Base-by-base conservation (phyloP, 2,329 filamentous ascomycete species). In the Penicillium sp. region DNA sequence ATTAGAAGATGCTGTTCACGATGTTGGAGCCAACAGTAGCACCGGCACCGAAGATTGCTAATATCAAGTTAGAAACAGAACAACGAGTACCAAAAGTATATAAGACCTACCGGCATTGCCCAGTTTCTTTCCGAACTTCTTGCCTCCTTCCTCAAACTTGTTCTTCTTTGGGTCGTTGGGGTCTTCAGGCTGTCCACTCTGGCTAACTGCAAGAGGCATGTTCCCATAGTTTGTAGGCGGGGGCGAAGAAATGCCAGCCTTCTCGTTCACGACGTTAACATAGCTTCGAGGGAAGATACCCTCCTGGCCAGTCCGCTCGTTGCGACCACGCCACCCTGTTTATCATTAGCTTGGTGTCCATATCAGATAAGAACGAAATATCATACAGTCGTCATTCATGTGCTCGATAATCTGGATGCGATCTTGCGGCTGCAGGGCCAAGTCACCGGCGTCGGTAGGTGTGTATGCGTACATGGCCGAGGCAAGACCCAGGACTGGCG, bases 251-350 rank as follows among this genome's bases (percentile, higher is more conserved):
- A 54, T 75, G 64, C 34, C 37, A 16, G 60, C 70, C 72, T 88
- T 86, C 62, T 88, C 81, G 64, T 92, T 86, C 49, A 89, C 76
- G 49, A 90, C 79, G 60, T 79, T 81, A 47, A 96, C 92, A 71
- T 97, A 97, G 72, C 84, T 91, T 64, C 88, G 85, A n/a, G 93
- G 93, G 82, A 97, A 97, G 72, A 97, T 96, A 65, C 93, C 93
- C 76, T 96, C 90, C 63, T 84, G 78, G 53, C 88, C 88, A 9
- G 91, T 96, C 50, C 91, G 86, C 68, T 87, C 80, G 75, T 96
- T 96, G 65, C 84, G 85, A 63, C 93, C 93, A 80, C 91, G 91
- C 97, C 93, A 79, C 76, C 76, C 76, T 79, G 52, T 31, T 58
- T 46, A 51, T 25, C 23, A 50, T 67, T 57, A 68, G 58, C 41